Evolutionary conservation across 805 yeast species (phyloP).

Genomic region (Priceomyces castillae): DNA sequence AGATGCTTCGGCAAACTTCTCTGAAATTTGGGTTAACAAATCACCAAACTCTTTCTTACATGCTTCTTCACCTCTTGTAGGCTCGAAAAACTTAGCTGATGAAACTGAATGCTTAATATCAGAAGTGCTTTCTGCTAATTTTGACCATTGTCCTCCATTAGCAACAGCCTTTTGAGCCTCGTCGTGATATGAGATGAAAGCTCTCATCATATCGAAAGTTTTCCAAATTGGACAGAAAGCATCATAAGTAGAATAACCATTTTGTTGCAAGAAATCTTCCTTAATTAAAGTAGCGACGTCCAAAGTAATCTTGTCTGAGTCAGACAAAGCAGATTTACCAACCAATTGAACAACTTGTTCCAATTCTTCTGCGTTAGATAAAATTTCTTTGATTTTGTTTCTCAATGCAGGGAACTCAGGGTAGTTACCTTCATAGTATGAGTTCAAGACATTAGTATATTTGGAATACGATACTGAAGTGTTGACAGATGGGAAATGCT

Average conservation of each 20-base stretch:
- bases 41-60: conserved; percentile 74
- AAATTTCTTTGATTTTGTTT: conserved; percentile 88
- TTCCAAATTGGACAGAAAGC: conserved; percentile 99
- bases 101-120: conserved; percentile 94
- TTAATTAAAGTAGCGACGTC: conserved; percentile 90
- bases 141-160: conserved; percentile 92
- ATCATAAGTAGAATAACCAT: conserved; percentile 97
- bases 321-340: conserved; percentile 97
- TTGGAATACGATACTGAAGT: conserved; percentile 96
- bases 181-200: conserved; percentile 85
- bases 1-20: conserved; percentile 92
- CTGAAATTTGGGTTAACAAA: conserved; percentile 71
- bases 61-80: conserved; percentile 82
- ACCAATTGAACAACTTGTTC: conserved; percentile 99
- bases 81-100: conserved; percentile 94
- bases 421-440: conserved; percentile 79
- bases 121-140: conserved; percentile 81
- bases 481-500: conserved; percentile 98
- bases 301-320: conserved; percentile 92
- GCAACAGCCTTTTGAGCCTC: conserved; percentile 98
- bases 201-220: conserved; percentile 97
- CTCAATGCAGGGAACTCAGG: conserved; percentile 92
- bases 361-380: conserved; percentile 95
- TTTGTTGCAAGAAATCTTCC: conserved; percentile 98
- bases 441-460: conserved; percentile 83